Conservation (phyloP, 2,329 filamentous ascomycete species). For the Rutstroemia sp. region DNA sequence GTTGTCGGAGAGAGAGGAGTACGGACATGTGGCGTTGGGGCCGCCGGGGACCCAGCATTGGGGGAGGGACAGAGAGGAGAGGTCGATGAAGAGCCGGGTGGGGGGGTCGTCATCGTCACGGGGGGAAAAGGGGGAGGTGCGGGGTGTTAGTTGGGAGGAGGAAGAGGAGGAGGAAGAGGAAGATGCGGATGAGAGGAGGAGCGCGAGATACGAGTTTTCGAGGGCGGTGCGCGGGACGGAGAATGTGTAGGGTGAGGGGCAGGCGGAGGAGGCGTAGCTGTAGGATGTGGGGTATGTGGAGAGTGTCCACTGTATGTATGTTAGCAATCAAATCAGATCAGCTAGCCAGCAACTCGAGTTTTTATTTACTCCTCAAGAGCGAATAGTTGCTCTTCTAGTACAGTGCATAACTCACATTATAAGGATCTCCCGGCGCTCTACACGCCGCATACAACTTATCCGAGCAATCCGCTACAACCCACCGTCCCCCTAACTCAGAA, state of each 20-base stretch:
- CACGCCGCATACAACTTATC: constrained; percentile 46
- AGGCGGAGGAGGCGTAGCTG: constrained; percentile 37
- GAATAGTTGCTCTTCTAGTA: constrained; percentile 15
- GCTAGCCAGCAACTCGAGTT: neutral
- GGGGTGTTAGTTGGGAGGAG: neutral
- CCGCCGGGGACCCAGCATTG: constrained; percentile 56
- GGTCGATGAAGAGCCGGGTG: constrained; percentile 46
- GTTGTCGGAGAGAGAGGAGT: constrained; percentile 25
- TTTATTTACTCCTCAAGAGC: neutral
- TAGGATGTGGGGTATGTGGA: constrained; percentile 37
- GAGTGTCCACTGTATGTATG: constrained; percentile 39
- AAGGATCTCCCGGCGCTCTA: constrained; percentile 45
- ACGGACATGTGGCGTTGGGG: constrained; percentile 50
- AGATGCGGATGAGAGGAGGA: constrained; percentile 17
- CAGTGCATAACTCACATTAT: constrained; percentile 40
- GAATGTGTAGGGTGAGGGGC: constrained; percentile 43
- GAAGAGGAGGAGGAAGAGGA: neutral
- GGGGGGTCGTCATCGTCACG: constrained; percentile 21
- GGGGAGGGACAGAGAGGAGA: constrained; percentile 49
- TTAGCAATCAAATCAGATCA: neutral
- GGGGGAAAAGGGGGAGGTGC: neutral
- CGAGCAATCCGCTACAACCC: constrained; percentile 50
- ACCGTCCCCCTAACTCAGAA: constrained; percentile 40
- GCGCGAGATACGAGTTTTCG: constrained; percentile 51
- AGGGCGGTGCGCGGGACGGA: constrained; percentile 52